A percentile compares a stretch with the other conserved stretches of the same genome.
Evolutionary conservation across 1,284 basidiomycete genomes (phyloP).

Genomic region (Thelephora terrestris): DNA sequence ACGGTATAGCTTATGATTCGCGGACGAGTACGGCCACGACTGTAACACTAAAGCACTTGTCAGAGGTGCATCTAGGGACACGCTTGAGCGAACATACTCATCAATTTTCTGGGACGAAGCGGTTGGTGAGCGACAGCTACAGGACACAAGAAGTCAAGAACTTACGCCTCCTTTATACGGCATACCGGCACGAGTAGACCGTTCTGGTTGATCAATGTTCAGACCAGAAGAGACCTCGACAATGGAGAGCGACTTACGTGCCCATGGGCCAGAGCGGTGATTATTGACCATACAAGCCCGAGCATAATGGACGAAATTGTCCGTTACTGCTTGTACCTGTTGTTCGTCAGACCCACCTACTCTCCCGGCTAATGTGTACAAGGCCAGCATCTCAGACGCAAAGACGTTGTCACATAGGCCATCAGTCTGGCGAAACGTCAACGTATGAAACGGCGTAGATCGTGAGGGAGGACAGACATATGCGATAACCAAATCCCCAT

Average conservation of each 20-base stretch:
- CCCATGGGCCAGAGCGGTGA: conserved; percentile 57
- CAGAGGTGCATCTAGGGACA: conserved; percentile 1
- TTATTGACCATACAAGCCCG: conserved; percentile 56
- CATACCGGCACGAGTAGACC: conserved; percentile 53
- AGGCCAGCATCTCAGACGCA: conserved; percentile 54
- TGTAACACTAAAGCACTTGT: conserved; percentile 35
- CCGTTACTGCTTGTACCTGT: conserved; percentile 60
- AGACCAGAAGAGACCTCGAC: conserved; percentile 1
- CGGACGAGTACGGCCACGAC: conserved; percentile 50
- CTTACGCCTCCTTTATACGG: conserved; percentile 63
- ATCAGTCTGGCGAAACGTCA: conserved; percentile 52
- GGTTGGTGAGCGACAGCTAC: conserved; percentile 6
- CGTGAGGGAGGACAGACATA: conserved; percentile 39
- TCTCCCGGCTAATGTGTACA: conserved; percentile 55
- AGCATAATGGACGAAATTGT: conserved; percentile 62
- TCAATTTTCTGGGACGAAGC: conserved; percentile 42
- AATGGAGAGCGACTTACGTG: conserved; percentile 34
- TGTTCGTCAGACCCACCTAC: conserved; percentile 33
- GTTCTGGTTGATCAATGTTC: conserved; percentile 27
- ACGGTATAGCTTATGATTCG: conserved; percentile 20
- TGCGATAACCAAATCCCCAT: conserved; percentile 64
- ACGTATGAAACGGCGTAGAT: background rate
- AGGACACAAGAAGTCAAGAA: conserved; percentile 14
- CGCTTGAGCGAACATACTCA: conserved; percentile 34
- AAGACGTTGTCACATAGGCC: conserved; percentile 85